These are phyloP conservation scores for Talaromyces adpressus DNA, from an alignment of 495 filamentous ascomycete genomes.

Conservation along the genomic window DNA sequence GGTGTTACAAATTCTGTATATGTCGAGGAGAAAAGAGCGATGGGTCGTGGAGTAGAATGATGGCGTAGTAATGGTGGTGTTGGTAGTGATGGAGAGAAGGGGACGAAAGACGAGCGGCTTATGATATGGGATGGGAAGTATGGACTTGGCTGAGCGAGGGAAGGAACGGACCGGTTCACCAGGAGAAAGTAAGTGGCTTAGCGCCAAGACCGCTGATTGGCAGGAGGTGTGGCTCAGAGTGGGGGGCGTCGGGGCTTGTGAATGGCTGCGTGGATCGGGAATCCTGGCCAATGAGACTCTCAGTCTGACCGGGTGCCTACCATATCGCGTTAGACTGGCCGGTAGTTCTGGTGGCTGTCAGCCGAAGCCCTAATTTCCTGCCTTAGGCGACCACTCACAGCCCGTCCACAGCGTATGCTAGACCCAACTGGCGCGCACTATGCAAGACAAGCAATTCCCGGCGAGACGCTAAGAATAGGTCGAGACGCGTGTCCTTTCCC, in stretches of 20 bases:
- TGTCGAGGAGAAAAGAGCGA: neutral
- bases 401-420: neutral
- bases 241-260: neutral
- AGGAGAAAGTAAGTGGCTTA: neutral
- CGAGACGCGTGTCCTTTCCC: neutral
- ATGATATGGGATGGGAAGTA: too few species aligned
- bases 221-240: neutral
- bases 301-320: neutral
- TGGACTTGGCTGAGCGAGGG: too few species aligned
- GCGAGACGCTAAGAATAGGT: neutral
- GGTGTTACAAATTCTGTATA: neutral
- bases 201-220: neutral
- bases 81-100: neutral
- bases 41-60: neutral
- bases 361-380: neutral
- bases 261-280: neutral
- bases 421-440: neutral
- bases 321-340: neutral
- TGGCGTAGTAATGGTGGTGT: neutral
- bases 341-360: neutral
- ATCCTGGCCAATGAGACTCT: neutral
- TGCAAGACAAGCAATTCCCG: neutral
- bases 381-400: neutral
- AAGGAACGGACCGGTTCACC: too few species aligned
- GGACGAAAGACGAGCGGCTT: too few species aligned